These are phyloP conservation scores for Amesomyces nigricolor DNA, from an alignment of 2,329 filamentous ascomycete species.

Conservation along the genomic window DNA sequence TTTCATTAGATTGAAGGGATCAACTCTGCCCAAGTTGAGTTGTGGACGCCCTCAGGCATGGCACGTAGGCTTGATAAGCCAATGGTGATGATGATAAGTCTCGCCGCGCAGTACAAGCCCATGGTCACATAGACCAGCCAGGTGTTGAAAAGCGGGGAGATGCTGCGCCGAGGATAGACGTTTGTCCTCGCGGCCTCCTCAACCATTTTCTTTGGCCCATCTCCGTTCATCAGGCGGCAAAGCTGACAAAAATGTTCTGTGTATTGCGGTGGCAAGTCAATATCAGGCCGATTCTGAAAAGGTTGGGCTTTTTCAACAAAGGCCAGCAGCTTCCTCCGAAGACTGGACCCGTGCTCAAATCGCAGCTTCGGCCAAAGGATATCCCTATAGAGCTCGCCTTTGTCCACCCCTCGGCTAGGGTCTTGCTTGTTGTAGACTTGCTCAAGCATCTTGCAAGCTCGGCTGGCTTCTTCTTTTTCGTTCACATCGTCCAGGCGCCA, in stretches of 20 bases:
- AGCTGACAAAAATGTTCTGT: neutral
- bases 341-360: too few relatives aligned
- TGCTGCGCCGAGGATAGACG: constrained; percentile 1
- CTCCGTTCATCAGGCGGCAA: neutral
- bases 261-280: neutral
- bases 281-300: neutral
- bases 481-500: neutral
- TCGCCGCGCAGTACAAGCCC: constrained; percentile 1
- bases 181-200: neutral
- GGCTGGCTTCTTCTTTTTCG: neutral
- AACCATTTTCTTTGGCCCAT: constrained; percentile 5
- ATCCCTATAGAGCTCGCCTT: neutral
- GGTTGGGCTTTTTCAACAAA: neutral
- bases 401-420: too few relatives aligned
- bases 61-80: constrained; percentile 3
- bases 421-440: neutral
- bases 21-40: neutral
- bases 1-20: neutral
- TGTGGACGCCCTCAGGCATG: constrained; percentile 4
- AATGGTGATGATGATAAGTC: neutral
- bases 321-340: neutral
- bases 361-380: neutral
- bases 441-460: neutral
- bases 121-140: neutral
- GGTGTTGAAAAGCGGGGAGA: neutral